A percentile compares a stretch with the other conserved stretches of the same genome.
phyloP scores from a whole-genome alignment of 1,139 yeast genomes.

The Nakaseomyces bracarensis region DNA sequence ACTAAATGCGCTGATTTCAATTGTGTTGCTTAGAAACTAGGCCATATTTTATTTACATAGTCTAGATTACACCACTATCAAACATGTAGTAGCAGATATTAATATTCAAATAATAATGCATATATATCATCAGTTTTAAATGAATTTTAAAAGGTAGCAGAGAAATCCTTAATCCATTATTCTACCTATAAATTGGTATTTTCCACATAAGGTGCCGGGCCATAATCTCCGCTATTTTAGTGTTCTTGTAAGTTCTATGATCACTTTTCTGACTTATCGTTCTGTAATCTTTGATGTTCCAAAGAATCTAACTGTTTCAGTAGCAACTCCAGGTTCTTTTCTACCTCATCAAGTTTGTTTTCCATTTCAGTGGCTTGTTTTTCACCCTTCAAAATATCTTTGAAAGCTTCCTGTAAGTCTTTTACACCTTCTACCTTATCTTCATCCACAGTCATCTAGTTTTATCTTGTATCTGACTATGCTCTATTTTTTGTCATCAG shows the following conservation, averaged over 20 bases:
- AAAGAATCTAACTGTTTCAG: slow-evolving; percentile 16
- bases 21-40: too few species aligned
- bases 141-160: neutral
- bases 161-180: neutral
- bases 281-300: slow-evolving; percentile 7
- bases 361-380: slow-evolving; percentile 48
- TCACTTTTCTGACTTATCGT: slow-evolving; percentile 5
- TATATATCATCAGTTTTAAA: neutral
- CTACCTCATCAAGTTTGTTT: slow-evolving; percentile 47
- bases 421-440: slow-evolving; percentile 7
- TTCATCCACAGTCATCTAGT: neutral
- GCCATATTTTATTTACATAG: too few species aligned
- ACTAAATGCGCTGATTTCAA: too few species aligned
- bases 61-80: too few species aligned
- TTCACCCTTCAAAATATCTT: slow-evolving; percentile 50
- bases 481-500: too few species aligned
- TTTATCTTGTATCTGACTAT: too few species aligned
- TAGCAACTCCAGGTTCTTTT: slow-evolving; percentile 40
- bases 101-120: too few species aligned
- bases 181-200: too few species aligned
- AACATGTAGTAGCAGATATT: too few species aligned
- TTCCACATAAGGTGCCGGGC: too few species aligned
- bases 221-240: too few species aligned
- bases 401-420: slow-evolving; percentile 20
- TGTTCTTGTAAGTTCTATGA: too few species aligned